phyloP scores from a whole-genome alignment of 2,329 filamentous ascomycete species.

The Ascochyta clinopodiicola region DNA sequence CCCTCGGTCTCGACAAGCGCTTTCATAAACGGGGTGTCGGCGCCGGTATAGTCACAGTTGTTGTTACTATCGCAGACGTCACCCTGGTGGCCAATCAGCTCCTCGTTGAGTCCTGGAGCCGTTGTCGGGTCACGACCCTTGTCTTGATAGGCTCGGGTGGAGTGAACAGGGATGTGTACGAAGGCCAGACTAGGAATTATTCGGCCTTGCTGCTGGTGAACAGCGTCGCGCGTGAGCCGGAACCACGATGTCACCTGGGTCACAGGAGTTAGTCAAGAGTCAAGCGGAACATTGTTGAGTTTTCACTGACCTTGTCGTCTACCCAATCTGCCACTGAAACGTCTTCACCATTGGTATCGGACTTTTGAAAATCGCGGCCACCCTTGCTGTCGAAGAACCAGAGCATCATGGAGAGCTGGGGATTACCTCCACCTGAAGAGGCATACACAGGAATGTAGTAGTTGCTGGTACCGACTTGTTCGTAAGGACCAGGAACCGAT shows the following conservation, averaged over 20 bases:
- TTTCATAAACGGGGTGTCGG: conserved; percentile 69
- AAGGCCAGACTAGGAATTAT: conserved; percentile 60
- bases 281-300: not conserved
- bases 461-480: conserved; percentile 54
- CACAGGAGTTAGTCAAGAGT: conserved; percentile 3
- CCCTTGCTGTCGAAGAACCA: conserved; percentile 72
- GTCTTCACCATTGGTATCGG: conserved; percentile 22
- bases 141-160: conserved; percentile 48
- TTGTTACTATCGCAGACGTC: conserved; percentile 23
- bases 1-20: conserved; percentile 63
- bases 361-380: conserved; percentile 24
- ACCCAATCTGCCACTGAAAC: conserved; percentile 26
- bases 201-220: conserved; percentile 38
- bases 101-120: conserved; percentile 50
- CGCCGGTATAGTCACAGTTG: conserved; percentile 47
- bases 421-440: conserved; percentile 38
- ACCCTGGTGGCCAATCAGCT: conserved; percentile 33
- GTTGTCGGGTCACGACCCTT: conserved; percentile 54
- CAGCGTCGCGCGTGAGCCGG: conserved; percentile 19
- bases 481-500: conserved; percentile 48
- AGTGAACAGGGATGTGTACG: conserved; percentile 58
- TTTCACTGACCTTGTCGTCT: conserved; percentile 26
- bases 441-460: conserved; percentile 62
- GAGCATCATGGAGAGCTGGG: conserved; percentile 57
- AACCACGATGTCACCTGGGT: conserved; percentile 39